Percentiles rank a stretch among this genome's conserved stretches.
phyloP scores from a whole-genome alignment of 2,329 filamentous ascomycete species.

The Colletotrichum zoysiae region DNA sequence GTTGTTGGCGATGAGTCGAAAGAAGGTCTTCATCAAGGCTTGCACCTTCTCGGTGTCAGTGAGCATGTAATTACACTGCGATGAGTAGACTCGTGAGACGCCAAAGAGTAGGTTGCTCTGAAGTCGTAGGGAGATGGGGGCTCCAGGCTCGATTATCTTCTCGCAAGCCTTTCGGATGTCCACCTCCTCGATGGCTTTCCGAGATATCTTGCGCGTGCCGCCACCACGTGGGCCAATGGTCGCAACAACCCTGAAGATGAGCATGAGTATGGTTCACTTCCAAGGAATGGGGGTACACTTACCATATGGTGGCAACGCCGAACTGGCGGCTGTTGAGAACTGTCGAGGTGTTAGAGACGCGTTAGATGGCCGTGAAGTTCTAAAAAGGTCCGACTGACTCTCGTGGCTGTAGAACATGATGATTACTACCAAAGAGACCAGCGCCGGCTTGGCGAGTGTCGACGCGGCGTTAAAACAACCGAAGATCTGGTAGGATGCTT shows the following conservation, averaged over 20 bases:
- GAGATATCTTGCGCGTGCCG: constrained; percentile 78
- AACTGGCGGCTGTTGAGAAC: constrained; percentile 88
- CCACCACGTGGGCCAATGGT: constrained; percentile 81
- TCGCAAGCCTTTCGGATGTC: constrained; percentile 88
- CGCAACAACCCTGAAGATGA: constrained; percentile 81
- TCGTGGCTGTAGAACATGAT: constrained; percentile 97
- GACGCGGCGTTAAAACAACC: background rate
- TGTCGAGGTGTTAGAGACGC: constrained; percentile 52
- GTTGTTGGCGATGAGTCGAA: constrained; percentile 67
- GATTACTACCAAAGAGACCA: constrained; percentile 26
- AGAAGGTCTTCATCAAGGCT: constrained; percentile 77
- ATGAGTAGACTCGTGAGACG: constrained; percentile 84
- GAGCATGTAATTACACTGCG: constrained; percentile 90
- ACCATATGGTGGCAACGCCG: constrained; percentile 97
- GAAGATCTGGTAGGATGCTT: background rate
- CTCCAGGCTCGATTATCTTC: constrained; percentile 84
- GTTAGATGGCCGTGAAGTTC: background rate
- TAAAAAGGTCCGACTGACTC: constrained; percentile 67
- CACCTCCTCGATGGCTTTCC: constrained; percentile 90
- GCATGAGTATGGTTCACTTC: background rate
- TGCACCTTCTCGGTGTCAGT: constrained; percentile 82
- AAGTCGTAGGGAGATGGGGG: constrained; percentile 89
- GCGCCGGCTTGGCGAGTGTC: constrained; percentile 12
- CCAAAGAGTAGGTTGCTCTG: constrained; percentile 92
- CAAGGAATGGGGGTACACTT: constrained; percentile 47